Evolutionary conservation across 163 green algal species (phyloP).

Genomic region (Prototheca wickerhamii): DNA sequence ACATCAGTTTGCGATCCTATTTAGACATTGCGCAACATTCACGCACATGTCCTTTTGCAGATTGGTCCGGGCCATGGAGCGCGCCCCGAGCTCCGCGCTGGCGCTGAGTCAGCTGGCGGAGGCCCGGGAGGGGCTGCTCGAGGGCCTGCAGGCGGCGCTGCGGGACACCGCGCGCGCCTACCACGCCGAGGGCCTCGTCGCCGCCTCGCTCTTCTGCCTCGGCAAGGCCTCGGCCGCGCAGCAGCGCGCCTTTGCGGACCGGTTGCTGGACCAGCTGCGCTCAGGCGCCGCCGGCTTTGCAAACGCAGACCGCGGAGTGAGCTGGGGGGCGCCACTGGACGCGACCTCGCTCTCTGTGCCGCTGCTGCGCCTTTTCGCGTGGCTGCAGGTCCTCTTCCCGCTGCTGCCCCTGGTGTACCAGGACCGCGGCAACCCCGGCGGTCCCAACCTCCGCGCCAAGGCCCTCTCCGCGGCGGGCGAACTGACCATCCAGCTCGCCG

Average conservation of each 20-base stretch:
- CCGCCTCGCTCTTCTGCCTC: constrained; percentile 17
- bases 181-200: constrained; percentile 8
- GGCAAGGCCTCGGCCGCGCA: constrained; percentile 6
- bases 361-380: too few species aligned
- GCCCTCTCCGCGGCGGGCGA: constrained; percentile 13
- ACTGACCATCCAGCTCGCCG: background rate
- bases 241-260: constrained; percentile 31
- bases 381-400: constrained; percentile 29
- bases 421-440: constrained; percentile 12
- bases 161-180: background rate
- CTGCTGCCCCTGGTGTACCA: constrained; percentile 41
- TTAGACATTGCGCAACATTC: too few species aligned
- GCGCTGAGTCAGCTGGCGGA: too few species aligned
- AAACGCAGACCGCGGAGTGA: too few species aligned
- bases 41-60: too few species aligned
- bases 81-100: too few species aligned
- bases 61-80: too few species aligned
- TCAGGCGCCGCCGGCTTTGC: background rate
- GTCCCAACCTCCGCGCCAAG: constrained; percentile 17
- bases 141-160: background rate
- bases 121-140: background rate
- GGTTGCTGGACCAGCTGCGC: constrained; percentile 29
- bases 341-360: too few species aligned
- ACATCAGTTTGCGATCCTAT: too few species aligned
- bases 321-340: too few species aligned